These are phyloP conservation scores for Usnea hakonensis DNA, from an alignment of 495 filamentous ascomycete genomes.

Conservation along the genomic window DNA sequence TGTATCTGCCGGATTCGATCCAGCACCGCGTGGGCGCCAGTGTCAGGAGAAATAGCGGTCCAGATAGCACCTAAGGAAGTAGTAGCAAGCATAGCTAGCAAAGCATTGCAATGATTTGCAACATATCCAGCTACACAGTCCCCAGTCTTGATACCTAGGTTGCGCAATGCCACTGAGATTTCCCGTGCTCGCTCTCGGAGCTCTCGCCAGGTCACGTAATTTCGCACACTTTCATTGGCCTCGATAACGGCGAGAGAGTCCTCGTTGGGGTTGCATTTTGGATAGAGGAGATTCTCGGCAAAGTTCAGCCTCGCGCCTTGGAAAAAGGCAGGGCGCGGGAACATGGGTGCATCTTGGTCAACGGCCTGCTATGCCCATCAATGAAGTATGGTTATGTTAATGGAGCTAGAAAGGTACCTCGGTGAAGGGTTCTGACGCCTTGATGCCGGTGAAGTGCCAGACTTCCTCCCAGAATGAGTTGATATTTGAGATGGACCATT, in stretches of 20 bases:
- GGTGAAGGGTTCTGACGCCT: constrained; percentile 54
- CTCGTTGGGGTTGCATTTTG: constrained; percentile 50
- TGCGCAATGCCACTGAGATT: constrained; percentile 63
- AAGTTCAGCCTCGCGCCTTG: constrained; percentile 73
- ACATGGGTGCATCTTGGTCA: constrained; percentile 57
- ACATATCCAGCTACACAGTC: constrained; percentile 79
- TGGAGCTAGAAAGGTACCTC: constrained; percentile 33
- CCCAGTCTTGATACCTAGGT: constrained; percentile 52
- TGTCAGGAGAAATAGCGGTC: constrained; percentile 83
- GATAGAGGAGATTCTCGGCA: constrained; percentile 85
- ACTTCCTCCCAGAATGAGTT: constrained; percentile 76
- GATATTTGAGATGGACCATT: constrained; percentile 76
- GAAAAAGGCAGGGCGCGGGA: constrained; percentile 82
- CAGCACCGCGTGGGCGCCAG: constrained; percentile 69
- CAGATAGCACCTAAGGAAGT: constrained; percentile 79
- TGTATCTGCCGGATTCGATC: constrained; percentile 77
- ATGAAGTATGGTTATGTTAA: too few species aligned
- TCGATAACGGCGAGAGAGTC: constrained; percentile 58
- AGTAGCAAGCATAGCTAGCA: constrained; percentile 80
- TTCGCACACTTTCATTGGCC: constrained; percentile 61
- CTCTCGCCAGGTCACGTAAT: constrained; percentile 69
- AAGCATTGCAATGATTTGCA: constrained; percentile 74
- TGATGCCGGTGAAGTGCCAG: constrained; percentile 73
- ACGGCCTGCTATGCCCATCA: constrained; percentile 50
- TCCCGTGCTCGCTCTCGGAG: constrained; percentile 67